phyloP scores from a whole-genome alignment of 163 green algal species.

The Volvox carteri region DNA sequence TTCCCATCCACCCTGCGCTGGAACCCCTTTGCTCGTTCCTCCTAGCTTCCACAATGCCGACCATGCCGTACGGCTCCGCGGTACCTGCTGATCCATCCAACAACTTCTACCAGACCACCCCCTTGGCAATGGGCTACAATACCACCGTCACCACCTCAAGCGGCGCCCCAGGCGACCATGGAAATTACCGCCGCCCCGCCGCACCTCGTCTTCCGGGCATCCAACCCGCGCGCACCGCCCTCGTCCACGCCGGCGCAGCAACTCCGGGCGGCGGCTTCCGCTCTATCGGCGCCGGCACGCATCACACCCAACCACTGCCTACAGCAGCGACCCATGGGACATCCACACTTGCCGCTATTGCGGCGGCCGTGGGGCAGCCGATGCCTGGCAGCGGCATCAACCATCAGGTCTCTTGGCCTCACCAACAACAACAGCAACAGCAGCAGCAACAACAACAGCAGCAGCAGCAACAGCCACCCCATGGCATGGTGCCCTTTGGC shows the following conservation, averaged over 20 bases:
- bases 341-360: slow-evolving; percentile 34
- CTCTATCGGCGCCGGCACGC: slow-evolving; percentile 16
- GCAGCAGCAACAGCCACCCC: not conserved
- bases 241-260: slow-evolving; percentile 38
- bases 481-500: not conserved
- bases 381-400: not conserved
- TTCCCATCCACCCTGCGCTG: too few relatives aligned
- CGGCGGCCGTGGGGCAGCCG: not conserved
- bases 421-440: not conserved
- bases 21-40: too few relatives aligned
- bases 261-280: slow-evolving; percentile 22
- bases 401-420: not conserved
- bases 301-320: slow-evolving; percentile 31
- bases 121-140: not conserved
- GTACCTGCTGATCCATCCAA: not conserved
- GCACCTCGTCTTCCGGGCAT: slow-evolving; percentile 6
- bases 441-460: not conserved
- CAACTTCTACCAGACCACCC: not conserved
- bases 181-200: not conserved
- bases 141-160: slow-evolving; percentile 6
- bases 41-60: not conserved
- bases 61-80: not conserved
- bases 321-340: slow-evolving; percentile 2
- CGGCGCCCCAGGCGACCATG: not conserved
- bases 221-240: not conserved